Evolutionary conservation across 768 basidiomycete species (phyloP).

Genomic region (Pleurotus giganteus): DNA sequence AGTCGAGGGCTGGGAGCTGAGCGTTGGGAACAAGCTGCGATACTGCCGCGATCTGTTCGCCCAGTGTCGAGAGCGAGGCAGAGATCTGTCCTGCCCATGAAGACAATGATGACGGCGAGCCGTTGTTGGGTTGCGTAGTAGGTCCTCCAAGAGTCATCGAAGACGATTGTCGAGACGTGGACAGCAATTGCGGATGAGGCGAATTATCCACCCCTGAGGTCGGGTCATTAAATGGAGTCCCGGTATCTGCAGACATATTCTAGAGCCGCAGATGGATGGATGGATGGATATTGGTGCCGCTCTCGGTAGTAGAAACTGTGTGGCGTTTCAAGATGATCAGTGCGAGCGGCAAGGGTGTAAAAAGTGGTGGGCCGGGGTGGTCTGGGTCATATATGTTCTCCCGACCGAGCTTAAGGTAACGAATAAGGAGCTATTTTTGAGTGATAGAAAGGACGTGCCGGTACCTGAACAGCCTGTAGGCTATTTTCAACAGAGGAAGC

Average conservation of each 20-base stretch:
- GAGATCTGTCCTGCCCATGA: slow-evolving; percentile 4
- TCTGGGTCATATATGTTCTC: neutral
- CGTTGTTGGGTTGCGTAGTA: neutral
- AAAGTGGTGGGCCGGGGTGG: neutral
- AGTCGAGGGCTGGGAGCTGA: neutral
- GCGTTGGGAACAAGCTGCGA: slow-evolving; percentile 1
- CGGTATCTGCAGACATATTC: neutral
- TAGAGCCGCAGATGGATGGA: neutral
- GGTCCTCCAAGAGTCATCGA: slow-evolving; percentile 6
- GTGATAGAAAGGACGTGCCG: neutral
- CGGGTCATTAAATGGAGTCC: neutral
- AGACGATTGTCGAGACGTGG: slow-evolving; percentile 3
- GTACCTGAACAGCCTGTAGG: neutral
- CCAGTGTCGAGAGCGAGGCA: slow-evolving; percentile 3
- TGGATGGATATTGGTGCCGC: neutral
- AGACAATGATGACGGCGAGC: neutral
- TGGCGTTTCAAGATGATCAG: neutral
- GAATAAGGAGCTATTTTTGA: neutral
- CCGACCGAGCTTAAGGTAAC: neutral
- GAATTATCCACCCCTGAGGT: neutral
- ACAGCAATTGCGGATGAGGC: neutral
- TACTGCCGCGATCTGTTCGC: slow-evolving; percentile 3
- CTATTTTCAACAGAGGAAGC: neutral
- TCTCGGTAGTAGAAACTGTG: neutral
- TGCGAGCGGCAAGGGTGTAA: neutral